Base-by-base conservation (phyloP, 208 protist species). In the Jaenimonas drosophilae region DNA sequence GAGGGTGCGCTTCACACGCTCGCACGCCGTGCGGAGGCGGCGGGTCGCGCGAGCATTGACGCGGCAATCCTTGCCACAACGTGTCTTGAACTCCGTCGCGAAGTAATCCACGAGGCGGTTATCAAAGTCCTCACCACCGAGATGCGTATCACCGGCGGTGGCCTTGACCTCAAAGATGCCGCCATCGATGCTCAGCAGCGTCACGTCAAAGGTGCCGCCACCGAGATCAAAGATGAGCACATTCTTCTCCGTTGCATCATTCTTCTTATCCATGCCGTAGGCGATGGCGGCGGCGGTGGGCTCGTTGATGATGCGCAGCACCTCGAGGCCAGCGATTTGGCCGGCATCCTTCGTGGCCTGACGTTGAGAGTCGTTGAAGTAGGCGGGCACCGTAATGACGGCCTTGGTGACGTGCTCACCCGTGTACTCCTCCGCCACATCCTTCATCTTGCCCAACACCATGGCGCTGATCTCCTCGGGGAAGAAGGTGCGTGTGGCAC, bases 241-340 rank as follows among this genome's bases (percentile, higher is more conserved):
- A 56, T 96, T 96, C 47, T 70, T 67, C 64, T 85, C 76, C 0
- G 52, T 54, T 7, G 50, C 76, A 20, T 97, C 91, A n/a, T 81
- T 63, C 51, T 87, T 80, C 54, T 97, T 98, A 66, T 98, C 96
- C 43, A 99, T 88, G 54, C 97, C 97, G 70, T 99, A 99, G 2
- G 98, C 98, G 58, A 99, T 93, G 43, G 98, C 97, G 21, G 98
- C 98, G 0, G 98, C 97, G 23, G 98, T 99, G 25, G 98, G 98
- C 83, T 99, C 98, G 89, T 99, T 99, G 74, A 99, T 99, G 76
- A 99, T 99, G 68, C 98, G 91, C 41, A 98, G 59, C 21, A 99
- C 97, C 31, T 99, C 91, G 7, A 96, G 57, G 28, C 98, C 98
- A 0, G 90, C 76, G 54, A 99, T 99, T 11, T 52, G 43, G 33